phyloP scores from a whole-genome alignment of 2,329 filamentous ascomycete species.

The Fusarium sp. region DNA sequence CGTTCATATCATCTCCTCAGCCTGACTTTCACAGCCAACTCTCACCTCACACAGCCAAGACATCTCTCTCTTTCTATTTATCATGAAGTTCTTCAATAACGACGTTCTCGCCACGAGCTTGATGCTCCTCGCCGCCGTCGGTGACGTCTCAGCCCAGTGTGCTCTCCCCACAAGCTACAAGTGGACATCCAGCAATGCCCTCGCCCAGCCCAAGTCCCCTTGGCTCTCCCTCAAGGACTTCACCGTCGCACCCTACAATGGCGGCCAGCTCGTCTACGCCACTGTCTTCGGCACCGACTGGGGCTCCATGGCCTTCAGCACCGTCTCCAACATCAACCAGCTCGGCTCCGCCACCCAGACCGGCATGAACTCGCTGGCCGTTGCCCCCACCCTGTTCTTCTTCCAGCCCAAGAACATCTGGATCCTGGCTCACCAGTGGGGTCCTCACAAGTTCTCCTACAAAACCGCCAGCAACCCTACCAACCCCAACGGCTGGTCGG shows the following conservation, averaged over 20 bases:
- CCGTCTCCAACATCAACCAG: conserved; percentile 12
- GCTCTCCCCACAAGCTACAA: conserved; percentile 11
- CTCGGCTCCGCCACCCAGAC: conserved; percentile 19
- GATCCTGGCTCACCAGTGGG: conserved; percentile 77
- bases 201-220: conserved; percentile 25
- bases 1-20: not conserved
- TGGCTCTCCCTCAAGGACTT: conserved; percentile 69
- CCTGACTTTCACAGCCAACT: not conserved
- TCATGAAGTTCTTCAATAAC: conserved; percentile 16
- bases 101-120: conserved; percentile 8
- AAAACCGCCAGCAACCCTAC: conserved; percentile 69
- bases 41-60: not conserved
- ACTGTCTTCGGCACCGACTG: conserved; percentile 60
- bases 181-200: conserved; percentile 6
- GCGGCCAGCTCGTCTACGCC: conserved; percentile 71
- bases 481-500: conserved; percentile 65
- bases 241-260: conserved; percentile 67
- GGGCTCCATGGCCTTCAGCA: conserved; percentile 52
- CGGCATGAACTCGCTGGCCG: not conserved
- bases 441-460: conserved; percentile 70
- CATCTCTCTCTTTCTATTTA: not conserved
- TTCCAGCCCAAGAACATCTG: conserved; percentile 72
- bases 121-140: conserved; percentile 18
- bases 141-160: conserved; percentile 20
- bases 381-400: conserved; percentile 71